These are phyloP conservation scores for Claviceps lovelessii DNA, from an alignment of 2,329 filamentous ascomycete species.

Conservation along the genomic window DNA sequence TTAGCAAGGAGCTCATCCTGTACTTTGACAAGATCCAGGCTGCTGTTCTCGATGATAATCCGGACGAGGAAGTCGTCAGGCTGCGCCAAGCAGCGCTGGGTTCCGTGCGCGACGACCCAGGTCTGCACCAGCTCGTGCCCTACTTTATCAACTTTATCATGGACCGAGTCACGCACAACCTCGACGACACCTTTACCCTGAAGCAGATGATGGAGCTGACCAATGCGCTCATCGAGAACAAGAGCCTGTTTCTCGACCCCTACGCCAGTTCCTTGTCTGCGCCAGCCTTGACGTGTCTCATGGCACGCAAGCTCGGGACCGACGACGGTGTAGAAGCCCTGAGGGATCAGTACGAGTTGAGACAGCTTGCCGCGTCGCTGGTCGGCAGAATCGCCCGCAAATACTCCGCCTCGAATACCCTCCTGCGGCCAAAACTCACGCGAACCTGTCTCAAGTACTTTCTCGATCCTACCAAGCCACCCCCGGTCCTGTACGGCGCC, in stretches of 20 bases:
- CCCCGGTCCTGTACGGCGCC: slow-evolving; percentile 78
- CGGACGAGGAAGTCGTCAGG: slow-evolving; percentile 57
- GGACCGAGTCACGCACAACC: slow-evolving; percentile 86
- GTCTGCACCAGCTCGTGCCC: slow-evolving; percentile 85
- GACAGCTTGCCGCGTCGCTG: slow-evolving; percentile 71
- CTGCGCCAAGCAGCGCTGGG: slow-evolving; percentile 75
- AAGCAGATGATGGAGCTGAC: slow-evolving; percentile 87
- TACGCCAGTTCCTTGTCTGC: slow-evolving; percentile 58
- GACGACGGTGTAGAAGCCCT: slow-evolving; percentile 37
- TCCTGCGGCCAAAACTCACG: slow-evolving; percentile 75
- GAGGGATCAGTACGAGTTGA: slow-evolving; percentile 60
- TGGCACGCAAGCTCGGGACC: slow-evolving; percentile 59
- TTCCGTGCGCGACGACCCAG: slow-evolving; percentile 76
- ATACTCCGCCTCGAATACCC: slow-evolving; percentile 66
- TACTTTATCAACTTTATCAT: slow-evolving; percentile 95
- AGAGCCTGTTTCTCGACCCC: slow-evolving; percentile 55
- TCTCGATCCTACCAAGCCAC: slow-evolving; percentile 69
- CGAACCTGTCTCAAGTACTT: slow-evolving; percentile 89
- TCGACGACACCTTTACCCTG: slow-evolving; percentile 80
- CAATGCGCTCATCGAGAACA: slow-evolving; percentile 70
- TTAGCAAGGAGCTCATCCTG: slow-evolving; percentile 88
- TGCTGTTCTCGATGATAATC: slow-evolving; percentile 75
- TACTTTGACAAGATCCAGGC: slow-evolving; percentile 94
- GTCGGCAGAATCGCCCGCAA: slow-evolving; percentile 66
- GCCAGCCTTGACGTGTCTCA: slow-evolving; percentile 79